Conservation (phyloP, 2,329 filamentous ascomycete genomes). For the Trichothecium roseum region DNA sequence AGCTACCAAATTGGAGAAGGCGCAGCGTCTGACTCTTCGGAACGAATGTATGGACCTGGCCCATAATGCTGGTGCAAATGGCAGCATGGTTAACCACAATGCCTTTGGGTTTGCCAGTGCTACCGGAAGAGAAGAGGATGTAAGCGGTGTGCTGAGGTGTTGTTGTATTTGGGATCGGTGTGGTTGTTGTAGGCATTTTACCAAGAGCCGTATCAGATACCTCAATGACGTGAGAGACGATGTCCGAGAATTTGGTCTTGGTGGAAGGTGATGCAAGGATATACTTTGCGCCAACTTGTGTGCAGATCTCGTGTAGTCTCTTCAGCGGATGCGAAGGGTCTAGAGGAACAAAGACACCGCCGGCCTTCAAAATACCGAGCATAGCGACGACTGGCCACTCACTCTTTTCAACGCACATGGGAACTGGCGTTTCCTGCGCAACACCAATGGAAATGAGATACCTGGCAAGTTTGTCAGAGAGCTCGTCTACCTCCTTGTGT, state of each 20-base stretch:
- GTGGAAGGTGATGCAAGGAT: not conserved
- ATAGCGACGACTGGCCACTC: not conserved
- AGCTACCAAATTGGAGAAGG: constrained; percentile 7
- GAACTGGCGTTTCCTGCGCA: constrained; percentile 7
- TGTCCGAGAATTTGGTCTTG: not conserved
- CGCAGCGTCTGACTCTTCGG: constrained; percentile 1
- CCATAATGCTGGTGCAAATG: not conserved
- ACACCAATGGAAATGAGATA: constrained; percentile 11
- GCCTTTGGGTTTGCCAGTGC: constrained; percentile 6
- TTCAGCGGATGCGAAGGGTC: not conserved
- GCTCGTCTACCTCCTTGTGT: constrained; percentile 1
- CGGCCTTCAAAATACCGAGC: constrained; percentile 1
- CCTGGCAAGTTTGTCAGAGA: not conserved
- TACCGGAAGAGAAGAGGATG: constrained; percentile 5
- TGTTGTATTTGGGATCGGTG: not conserved
- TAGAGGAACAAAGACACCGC: not conserved
- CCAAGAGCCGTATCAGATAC: not conserved
- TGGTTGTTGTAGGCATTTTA: not conserved
- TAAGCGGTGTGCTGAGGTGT: not conserved
- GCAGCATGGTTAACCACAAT: constrained; percentile 4
- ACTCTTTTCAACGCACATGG: not conserved
- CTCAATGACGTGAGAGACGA: not conserved
- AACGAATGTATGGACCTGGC: constrained; percentile 1
- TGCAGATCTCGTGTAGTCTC: not conserved
- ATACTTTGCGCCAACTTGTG: not conserved